phyloP scores from a whole-genome alignment of 306 rosid genomes.

The Clitoria ternatea region DNA sequence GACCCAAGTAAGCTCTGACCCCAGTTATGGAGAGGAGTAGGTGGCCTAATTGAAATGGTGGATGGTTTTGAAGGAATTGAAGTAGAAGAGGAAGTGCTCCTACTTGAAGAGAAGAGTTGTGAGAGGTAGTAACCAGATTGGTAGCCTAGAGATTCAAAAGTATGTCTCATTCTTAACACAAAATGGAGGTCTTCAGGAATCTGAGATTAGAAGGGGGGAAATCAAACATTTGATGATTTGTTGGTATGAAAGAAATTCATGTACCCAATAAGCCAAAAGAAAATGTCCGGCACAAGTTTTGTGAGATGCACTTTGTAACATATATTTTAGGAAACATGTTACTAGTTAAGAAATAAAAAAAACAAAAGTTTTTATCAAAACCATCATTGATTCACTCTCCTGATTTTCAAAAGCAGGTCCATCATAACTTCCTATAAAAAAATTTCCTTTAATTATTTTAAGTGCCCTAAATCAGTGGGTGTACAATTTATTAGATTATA shows the following conservation, averaged over 20 bases:
- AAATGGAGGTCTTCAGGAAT: slow-evolving; percentile 90
- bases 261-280: too few species aligned
- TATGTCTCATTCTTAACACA: slow-evolving; percentile 94
- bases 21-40: slow-evolving; percentile 68
- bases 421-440: too few species aligned
- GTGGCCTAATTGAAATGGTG: slow-evolving; percentile 52
- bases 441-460: too few species aligned
- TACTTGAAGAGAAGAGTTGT: slow-evolving; percentile 78
- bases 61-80: slow-evolving; percentile 61
- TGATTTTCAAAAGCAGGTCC: too few species aligned
- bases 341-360: too few species aligned
- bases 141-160: slow-evolving; percentile 83
- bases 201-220: slow-evolving; percentile 30
- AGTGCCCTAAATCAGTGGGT: too few species aligned
- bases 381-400: too few species aligned
- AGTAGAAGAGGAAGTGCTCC: slow-evolving; percentile 55
- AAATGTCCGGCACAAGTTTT: too few species aligned
- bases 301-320: too few species aligned
- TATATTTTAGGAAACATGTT: too few species aligned
- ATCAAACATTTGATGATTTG: slow-evolving; percentile 1
- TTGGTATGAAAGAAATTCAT: neutral
- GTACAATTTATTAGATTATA: too few species aligned
- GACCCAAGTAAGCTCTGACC: slow-evolving; percentile 56
- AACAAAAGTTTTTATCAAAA: too few species aligned
- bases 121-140: slow-evolving; percentile 90